Evolutionary conservation across 2,329 filamentous ascomycete species (phyloP), one percentile per base, ranked within the genome.

Genomic region (Fusarium newnesense): DNA sequence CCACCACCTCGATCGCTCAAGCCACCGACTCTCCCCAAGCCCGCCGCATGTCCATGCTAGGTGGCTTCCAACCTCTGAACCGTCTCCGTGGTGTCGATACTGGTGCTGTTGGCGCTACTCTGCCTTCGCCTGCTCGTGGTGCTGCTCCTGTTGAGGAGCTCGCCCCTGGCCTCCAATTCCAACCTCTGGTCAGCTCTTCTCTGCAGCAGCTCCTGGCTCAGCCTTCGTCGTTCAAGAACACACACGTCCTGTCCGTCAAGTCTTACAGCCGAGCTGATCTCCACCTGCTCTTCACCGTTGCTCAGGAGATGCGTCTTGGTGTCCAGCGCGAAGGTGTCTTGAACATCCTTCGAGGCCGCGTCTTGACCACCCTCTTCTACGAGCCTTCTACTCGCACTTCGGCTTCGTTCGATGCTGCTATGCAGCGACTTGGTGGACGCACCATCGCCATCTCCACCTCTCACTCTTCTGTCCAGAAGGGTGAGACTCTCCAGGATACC

Each of bases 351-450:
- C 94, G 93, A 78, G 95, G 95, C 34, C 91, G 93, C 50, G 90
- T 99, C 18, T 88, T 99, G 42, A 94, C 93, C 84, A 96, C 94
- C 5, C 91, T 99, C 85, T 99, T 99, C 89, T 99, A 95, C 83
- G 96, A 99, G 87, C 96, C 96, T 4, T 98, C 96, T 2, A 99
- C 96, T 6, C 90, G 96, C 61, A 99, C 96, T 9, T 98, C 96
- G 18, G 91, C 94, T 42, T 99, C 96, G 7, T 99, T 99, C 78
- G 96, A 99, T 80, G 94, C 96, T 64, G 96, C 96, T 46, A 99
- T 99, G 96, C 97, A 99, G 87, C 93, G 97, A 59, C 92, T 99
- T 9, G 96, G 96, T 76, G 96, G 96, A 53, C 90, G 94, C 54
- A 96, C 93, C 7, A 89, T 99, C 60, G 88, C 92, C 59, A 92